Base-by-base conservation (phyloP, 2,329 filamentous ascomycete species). In the Fusarium aywerte region DNA sequence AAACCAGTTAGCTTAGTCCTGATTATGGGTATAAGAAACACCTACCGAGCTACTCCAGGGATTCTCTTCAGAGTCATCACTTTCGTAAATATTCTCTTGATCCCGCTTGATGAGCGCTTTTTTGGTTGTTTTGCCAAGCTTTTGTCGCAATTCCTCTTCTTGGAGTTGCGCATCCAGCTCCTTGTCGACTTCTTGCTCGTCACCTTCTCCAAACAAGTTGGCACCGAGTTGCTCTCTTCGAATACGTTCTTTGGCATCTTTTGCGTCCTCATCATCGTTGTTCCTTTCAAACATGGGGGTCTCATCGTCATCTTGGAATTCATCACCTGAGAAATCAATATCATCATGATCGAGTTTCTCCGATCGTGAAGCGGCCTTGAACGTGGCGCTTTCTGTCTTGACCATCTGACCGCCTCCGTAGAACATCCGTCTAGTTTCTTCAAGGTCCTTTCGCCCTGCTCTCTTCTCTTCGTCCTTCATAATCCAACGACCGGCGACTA, bases 241-340 rank as follows among this genome's bases (percentile, higher is more conserved):
- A 69, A 94, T 89, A 51, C 90, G 83, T 15, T 90, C 89, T 65
- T 90, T 89, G 1, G 90, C 84, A 18, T 91, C 87, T 73, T 92
- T 93, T 15, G 85, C 80, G 48, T 94, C 92, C 68, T 97, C 94
- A 62, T 97, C 93, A 48, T 93, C 89, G 50, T 96, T 92, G 50
- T 96, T 92, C 16, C 83, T 84, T 69, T 96, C 92, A 50, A 93
- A 86, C 39, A 90, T 86, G 4, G 88, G 85, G 21, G 91, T 88
- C 75, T 96, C 93, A 74, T 97, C 93, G 72, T 96, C 93, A 73
- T 97, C 92, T 69, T 94, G 92, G 74, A 97, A 97, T 72, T 92
- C 89, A 58, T 90, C 88, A 11, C 86, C 87, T 20, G 87, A 87
- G 75, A 90, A 83, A 70, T 90, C 88, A 33, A 90, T 80, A 66